phyloP scores from a whole-genome alignment of 228 moss, liverwort and hornwort species.

The Sphagnum magellanicum region DNA sequence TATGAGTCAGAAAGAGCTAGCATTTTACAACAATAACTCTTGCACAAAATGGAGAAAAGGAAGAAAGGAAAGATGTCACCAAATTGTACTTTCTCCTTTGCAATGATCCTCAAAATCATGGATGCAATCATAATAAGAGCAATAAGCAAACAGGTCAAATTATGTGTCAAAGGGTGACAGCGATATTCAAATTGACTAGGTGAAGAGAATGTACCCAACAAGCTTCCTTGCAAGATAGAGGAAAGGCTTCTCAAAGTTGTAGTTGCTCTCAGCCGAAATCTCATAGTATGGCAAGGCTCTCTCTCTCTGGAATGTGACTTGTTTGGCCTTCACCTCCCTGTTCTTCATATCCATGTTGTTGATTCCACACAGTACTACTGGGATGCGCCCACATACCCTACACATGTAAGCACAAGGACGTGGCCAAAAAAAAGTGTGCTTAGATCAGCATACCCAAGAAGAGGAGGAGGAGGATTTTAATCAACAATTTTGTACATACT shows the following conservation, averaged over 20 bases:
- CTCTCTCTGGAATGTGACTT: slow-evolving; percentile 87
- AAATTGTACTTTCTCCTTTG: too few relatives aligned
- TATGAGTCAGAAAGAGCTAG: too few relatives aligned
- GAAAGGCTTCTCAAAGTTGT: slow-evolving; percentile 92
- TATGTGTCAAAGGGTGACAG: not conserved
- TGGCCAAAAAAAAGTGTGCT: too few relatives aligned
- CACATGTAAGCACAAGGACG: not conserved
- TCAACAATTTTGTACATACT: too few relatives aligned
- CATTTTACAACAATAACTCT: too few relatives aligned
- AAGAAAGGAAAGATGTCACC: not conserved
- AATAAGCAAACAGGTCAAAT: not conserved
- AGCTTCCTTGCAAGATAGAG: slow-evolving; percentile 82
- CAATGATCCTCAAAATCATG: too few relatives aligned
- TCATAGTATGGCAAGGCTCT: slow-evolving; percentile 91
- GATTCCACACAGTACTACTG: slow-evolving; percentile 76
- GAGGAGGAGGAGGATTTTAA: too few relatives aligned
- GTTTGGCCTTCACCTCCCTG: slow-evolving; percentile 91
- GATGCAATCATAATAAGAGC: not conserved
- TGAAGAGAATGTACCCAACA: slow-evolving; percentile 46
- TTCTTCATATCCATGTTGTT: slow-evolving; percentile 92
- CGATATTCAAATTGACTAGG: not conserved
- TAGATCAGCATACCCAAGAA: too few relatives aligned
- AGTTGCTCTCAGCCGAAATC: slow-evolving; percentile 83
- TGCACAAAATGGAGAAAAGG: too few relatives aligned
- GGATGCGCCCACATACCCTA: slow-evolving; percentile 87